Conservation (phyloP, 164 flowering plant genomes). For the Stephania japonica region DNA sequence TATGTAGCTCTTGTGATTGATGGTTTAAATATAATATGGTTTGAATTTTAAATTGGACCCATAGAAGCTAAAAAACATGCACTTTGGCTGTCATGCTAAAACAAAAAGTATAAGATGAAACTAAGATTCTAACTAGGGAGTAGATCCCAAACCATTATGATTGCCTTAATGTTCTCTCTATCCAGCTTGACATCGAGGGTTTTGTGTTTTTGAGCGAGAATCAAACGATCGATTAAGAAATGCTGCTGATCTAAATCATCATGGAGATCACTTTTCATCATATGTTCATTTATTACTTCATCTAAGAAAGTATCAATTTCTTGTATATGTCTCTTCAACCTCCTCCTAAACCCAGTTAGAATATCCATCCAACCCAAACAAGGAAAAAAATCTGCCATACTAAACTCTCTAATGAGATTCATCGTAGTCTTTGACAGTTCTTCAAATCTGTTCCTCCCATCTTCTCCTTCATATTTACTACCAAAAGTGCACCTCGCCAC, state of each 20-base stretch:
- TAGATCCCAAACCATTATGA: conserved; percentile 2
- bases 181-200: background rate
- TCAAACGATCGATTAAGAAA: conserved; percentile 7
- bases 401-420: conserved; percentile 6
- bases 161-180: conserved; percentile 10
- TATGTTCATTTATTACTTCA: conserved; percentile 9
- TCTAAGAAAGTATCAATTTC: conserved; percentile 11
- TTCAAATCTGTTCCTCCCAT: background rate
- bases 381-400: conserved; percentile 8
- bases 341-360: conserved; percentile 8
- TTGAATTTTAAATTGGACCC: too few species aligned
- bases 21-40: too few species aligned
- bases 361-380: conserved; percentile 11
- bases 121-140: background rate
- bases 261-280: background rate
- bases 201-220: conserved; percentile 6
- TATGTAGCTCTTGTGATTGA: too few species aligned
- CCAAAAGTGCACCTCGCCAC: conserved; percentile 8
- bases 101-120: background rate
- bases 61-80: background rate
- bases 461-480: background rate
- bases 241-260: background rate
- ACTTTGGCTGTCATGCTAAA: background rate
- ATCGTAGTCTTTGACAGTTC: background rate
- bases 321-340: background rate